Conservation (phyloP, 2,329 filamentous ascomycete species). For the Ceratocystis harringtonii region DNA sequence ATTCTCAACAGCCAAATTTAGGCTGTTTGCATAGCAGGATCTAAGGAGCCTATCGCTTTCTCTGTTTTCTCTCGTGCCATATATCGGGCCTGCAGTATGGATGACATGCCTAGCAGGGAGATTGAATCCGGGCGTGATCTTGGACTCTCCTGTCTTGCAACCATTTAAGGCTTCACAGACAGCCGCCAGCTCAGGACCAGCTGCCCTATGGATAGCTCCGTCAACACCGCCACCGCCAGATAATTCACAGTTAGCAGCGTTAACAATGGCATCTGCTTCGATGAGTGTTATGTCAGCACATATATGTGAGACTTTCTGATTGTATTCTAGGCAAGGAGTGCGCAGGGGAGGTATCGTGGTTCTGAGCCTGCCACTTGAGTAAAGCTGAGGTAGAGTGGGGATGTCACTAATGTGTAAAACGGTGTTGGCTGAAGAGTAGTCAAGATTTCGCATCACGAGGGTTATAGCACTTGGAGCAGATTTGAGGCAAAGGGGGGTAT, state of each 20-base stretch:
- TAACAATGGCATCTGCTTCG: constrained; percentile 69
- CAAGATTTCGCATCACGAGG: background rate
- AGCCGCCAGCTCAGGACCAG: constrained; percentile 48
- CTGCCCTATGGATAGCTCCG: constrained; percentile 71
- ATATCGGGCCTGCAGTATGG: constrained; percentile 80
- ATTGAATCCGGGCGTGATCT: constrained; percentile 64
- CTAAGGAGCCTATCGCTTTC: constrained; percentile 35
- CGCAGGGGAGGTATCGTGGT: background rate
- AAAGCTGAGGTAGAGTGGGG: background rate
- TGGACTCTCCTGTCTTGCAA: constrained; percentile 64
- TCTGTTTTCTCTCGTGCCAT: constrained; percentile 30
- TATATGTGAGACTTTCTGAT: constrained; percentile 55
- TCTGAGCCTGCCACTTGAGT: background rate
- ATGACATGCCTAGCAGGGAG: constrained; percentile 69
- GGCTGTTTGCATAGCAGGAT: constrained; percentile 53
- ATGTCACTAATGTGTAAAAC: background rate
- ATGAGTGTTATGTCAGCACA: constrained; percentile 71
- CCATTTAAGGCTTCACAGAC: constrained; percentile 31
- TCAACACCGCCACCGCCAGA: constrained; percentile 84
- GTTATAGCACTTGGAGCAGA: background rate
- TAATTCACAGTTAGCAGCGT: constrained; percentile 70
- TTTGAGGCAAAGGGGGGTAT: background rate
- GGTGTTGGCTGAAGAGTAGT: background rate
- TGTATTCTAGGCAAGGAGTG: constrained; percentile 30
- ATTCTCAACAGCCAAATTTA: constrained; percentile 56